A percentile compares a stretch with the other conserved stretches of the same genome.
phyloP scores from a whole-genome alignment of 306 rosid genomes.

The Rosa chinensis region DNA sequence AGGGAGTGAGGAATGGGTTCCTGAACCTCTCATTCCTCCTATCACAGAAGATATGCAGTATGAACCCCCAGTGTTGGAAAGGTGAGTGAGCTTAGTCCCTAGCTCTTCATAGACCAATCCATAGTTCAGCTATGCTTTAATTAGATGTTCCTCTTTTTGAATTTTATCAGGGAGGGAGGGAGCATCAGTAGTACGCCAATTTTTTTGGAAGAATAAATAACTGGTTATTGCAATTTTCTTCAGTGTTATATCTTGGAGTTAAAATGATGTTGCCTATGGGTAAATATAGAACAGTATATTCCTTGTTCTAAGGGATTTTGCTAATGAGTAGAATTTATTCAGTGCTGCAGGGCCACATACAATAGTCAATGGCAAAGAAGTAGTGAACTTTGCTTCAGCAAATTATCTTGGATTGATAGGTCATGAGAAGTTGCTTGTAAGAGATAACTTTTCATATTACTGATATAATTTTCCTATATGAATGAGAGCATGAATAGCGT shows the following conservation, averaged over 20 bases:
- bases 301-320: conserved; percentile 4
- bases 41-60: too few species aligned
- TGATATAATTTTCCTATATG: neutral
- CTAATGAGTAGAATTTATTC: conserved; percentile 43
- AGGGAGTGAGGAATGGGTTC: too few species aligned
- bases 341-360: conserved; percentile 97
- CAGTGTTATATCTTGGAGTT: neutral
- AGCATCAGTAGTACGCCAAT: too few species aligned
- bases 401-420: conserved; percentile 94
- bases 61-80: too few species aligned
- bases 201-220: too few species aligned
- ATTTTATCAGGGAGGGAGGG: too few species aligned
- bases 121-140: too few species aligned
- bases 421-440: conserved; percentile 78
- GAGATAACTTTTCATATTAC: conserved; percentile 32
- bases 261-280: neutral
- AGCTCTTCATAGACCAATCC: too few species aligned
- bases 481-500: conserved; percentile 14
- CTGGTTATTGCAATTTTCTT: too few species aligned
- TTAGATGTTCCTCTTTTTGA: too few species aligned
- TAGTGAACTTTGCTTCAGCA: conserved; percentile 94
- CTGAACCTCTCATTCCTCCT: too few species aligned
- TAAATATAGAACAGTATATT: neutral
- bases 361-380: conserved; percentile 76
- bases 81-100: too few species aligned